Percentiles rank a stretch among this genome's conserved stretches.
Conservation (phyloP, 1,284 basidiomycete species). For the Malassezia brasiliensis region DNA sequence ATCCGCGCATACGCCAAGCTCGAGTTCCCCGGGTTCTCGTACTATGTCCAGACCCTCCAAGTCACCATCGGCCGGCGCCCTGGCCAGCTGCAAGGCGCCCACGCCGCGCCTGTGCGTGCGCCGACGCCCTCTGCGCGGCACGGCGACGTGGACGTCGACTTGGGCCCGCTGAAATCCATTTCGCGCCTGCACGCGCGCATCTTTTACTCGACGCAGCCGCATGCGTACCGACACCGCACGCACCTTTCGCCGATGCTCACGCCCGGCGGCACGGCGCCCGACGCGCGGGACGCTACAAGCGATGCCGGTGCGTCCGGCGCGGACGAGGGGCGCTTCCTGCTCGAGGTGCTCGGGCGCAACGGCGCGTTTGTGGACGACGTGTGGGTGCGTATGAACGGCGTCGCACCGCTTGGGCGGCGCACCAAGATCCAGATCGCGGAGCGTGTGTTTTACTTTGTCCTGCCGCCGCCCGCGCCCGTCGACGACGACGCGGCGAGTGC, state of each 20-base stretch:
- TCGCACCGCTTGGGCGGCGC: conserved; percentile 58
- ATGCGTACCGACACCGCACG: not conserved
- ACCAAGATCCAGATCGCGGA: conserved; percentile 98
- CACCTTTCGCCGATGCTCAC: conserved; percentile 2
- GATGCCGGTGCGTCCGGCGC: conserved; percentile 11
- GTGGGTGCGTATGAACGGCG: conserved; percentile 78
- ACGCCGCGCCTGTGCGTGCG: not conserved
- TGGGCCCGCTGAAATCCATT: conserved; percentile 91
- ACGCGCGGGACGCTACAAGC: not conserved
- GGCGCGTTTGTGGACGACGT: conserved; percentile 96
- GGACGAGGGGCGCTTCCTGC: conserved; percentile 66
- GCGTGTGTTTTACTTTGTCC: conserved; percentile 89
- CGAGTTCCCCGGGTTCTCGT: conserved; percentile 79
- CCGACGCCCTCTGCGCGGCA: not conserved
- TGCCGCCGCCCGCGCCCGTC: conserved; percentile 55
- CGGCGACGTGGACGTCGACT: conserved; percentile 66
- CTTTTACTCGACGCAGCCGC: conserved; percentile 51
- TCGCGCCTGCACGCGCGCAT: conserved; percentile 91
- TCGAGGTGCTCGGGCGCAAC: conserved; percentile 85
- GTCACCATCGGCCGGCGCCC: conserved; percentile 60
- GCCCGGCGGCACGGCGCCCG: not conserved
- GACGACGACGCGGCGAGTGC: not conserved
- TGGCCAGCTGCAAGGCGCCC: conserved; percentile 21
- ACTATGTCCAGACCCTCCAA: conserved; percentile 69
- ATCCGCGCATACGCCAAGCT: conserved; percentile 87